Evolutionary conservation across 306 rosid genomes (phyloP).

Genomic region (Dalbergia oliveri): DNA sequence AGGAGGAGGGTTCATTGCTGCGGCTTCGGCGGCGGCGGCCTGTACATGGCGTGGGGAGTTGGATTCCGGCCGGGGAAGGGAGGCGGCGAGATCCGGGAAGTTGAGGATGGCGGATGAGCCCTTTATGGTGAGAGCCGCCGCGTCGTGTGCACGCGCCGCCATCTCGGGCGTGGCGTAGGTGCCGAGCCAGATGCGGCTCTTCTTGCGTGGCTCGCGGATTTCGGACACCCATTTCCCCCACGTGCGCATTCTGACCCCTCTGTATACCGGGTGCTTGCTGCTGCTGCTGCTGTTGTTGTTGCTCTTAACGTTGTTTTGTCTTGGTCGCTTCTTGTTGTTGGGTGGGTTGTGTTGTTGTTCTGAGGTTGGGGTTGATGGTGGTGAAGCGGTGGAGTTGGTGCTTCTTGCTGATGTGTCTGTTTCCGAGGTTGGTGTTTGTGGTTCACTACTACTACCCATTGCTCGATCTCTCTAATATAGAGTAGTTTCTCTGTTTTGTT

Average conservation of each 20-base stretch:
- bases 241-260: slow-evolving; percentile 94
- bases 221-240: slow-evolving; percentile 99
- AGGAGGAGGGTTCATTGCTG: slow-evolving; percentile 63
- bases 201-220: slow-evolving; percentile 93
- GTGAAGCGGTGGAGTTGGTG: slow-evolving; percentile 38
- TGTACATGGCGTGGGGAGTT: slow-evolving; percentile 86
- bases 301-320: slow-evolving; percentile 32
- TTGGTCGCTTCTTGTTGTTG: slow-evolving; percentile 48
- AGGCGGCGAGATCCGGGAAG: slow-evolving; percentile 80
- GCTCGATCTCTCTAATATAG: neutral
- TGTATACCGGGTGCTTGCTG: slow-evolving; percentile 73
- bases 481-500: neutral
- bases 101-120: slow-evolving; percentile 91
- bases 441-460: slow-evolving; percentile 52
- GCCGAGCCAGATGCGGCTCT: slow-evolving; percentile 97
- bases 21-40: slow-evolving; percentile 89
- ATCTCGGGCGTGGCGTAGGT: slow-evolving; percentile 90
- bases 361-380: slow-evolving; percentile 33
- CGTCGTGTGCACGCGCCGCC: slow-evolving; percentile 99
- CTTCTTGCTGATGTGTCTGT: slow-evolving; percentile 39
- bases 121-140: slow-evolving; percentile 80
- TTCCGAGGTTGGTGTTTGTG: slow-evolving; percentile 45
- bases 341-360: neutral
- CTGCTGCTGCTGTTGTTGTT: neutral
- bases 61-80: slow-evolving; percentile 80